phyloP scores from a whole-genome alignment of 2,329 filamentous ascomycete species.

The Emmonsiellopsis sp. region DNA sequence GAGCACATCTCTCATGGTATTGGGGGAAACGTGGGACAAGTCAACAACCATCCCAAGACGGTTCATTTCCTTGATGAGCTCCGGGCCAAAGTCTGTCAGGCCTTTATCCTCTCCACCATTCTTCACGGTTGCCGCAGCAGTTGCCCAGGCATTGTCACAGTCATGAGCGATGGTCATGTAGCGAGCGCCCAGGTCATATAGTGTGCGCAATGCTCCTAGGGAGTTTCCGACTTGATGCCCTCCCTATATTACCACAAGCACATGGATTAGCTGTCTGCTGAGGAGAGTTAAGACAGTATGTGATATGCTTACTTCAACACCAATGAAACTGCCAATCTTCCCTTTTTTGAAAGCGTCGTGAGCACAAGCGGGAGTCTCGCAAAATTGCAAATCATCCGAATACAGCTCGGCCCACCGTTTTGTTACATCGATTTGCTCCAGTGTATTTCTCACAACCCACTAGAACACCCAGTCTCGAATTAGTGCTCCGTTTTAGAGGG shows the following conservation, averaged over 20 bases:
- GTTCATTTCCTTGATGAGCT: slow-evolving; percentile 19
- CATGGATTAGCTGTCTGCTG: neutral
- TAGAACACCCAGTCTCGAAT: neutral
- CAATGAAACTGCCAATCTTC: slow-evolving; percentile 17
- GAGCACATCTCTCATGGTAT: slow-evolving; percentile 18
- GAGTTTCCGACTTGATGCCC: slow-evolving; percentile 19
- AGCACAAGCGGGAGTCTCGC: slow-evolving; percentile 14
- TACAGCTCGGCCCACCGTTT: slow-evolving; percentile 17
- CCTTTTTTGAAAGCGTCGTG: slow-evolving; percentile 13
- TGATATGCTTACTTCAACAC: slow-evolving; percentile 12
- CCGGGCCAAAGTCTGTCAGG: slow-evolving; percentile 15
- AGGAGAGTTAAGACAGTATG: neutral
- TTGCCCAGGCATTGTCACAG: slow-evolving; percentile 21
- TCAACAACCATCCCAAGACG: slow-evolving; percentile 21
- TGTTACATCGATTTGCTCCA: slow-evolving; percentile 20
- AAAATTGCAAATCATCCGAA: slow-evolving; percentile 15
- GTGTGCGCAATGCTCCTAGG: slow-evolving; percentile 10
- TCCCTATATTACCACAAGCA: slow-evolving; percentile 11
- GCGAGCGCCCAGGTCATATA: slow-evolving; percentile 14
- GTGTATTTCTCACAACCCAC: slow-evolving; percentile 12
- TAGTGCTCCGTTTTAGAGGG: neutral
- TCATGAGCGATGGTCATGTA: slow-evolving; percentile 20
- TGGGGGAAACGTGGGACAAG: slow-evolving; percentile 18
- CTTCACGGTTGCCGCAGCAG: slow-evolving; percentile 14
- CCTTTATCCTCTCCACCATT: slow-evolving; percentile 12